phyloP scores from a whole-genome alignment of 2,329 filamentous ascomycete species.

The Septoria petroselini region DNA sequence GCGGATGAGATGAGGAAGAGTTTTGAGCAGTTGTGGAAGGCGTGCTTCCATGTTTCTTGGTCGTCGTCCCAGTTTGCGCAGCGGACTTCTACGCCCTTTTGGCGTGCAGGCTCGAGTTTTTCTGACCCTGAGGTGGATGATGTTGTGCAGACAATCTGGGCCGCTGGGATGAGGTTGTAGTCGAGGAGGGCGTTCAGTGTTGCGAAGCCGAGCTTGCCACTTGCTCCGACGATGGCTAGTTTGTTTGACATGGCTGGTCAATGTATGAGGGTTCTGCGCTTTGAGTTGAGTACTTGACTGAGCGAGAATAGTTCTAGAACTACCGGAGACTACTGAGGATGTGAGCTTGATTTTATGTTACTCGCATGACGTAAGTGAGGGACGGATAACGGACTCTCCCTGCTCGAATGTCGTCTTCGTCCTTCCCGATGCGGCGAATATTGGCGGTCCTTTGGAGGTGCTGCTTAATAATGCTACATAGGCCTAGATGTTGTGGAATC shows the following conservation, averaged over 20 bases:
- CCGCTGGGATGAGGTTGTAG: constrained; percentile 40
- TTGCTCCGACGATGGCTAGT: constrained; percentile 45
- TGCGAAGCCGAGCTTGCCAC: constrained; percentile 47
- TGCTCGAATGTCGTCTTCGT: too few species aligned
- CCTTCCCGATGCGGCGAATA: too few species aligned
- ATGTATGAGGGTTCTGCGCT: neutral
- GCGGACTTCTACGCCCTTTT: constrained; percentile 37
- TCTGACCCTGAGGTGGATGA: constrained; percentile 37
- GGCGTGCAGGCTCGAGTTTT: constrained; percentile 25
- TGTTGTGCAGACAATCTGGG: constrained; percentile 40
- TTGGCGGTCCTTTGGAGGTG: too few species aligned
- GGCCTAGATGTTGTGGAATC: too few species aligned
- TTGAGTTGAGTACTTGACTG: too few species aligned
- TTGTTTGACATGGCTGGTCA: constrained; percentile 8
- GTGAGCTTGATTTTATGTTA: too few species aligned
- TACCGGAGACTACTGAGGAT: too few species aligned
- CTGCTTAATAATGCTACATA: too few species aligned
- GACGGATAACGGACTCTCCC: too few species aligned
- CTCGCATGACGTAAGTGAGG: too few species aligned
- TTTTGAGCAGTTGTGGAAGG: constrained; percentile 40
- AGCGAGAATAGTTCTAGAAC: too few species aligned
- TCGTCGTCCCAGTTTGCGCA: constrained; percentile 44
- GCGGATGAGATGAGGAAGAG: constrained; percentile 49
- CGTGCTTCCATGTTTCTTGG: constrained; percentile 34
- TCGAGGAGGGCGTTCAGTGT: constrained; percentile 45